A percentile compares a stretch with the other conserved stretches of the same genome.
These are phyloP conservation scores for Chimonanthus salicifolius DNA, from an alignment of 164 flowering plant genomes.

Conservation along the genomic window DNA sequence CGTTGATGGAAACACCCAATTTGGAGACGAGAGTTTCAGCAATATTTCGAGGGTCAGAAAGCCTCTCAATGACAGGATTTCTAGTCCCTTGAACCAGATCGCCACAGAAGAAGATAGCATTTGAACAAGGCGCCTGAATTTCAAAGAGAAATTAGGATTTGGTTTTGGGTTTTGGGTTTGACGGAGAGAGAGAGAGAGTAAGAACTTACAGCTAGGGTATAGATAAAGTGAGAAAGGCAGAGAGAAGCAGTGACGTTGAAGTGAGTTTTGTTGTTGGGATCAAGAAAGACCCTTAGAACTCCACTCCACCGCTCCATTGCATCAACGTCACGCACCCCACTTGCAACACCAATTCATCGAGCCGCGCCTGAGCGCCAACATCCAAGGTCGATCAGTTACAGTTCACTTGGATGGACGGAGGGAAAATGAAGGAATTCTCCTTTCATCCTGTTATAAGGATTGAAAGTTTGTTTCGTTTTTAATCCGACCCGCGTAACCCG, in stretches of 20 bases:
- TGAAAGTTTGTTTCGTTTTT: too few relatives aligned
- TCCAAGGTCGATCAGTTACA: too few relatives aligned
- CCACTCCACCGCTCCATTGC: conserved; percentile 23
- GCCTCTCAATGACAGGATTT: conserved; percentile 66
- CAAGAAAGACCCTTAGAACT: conserved; percentile 49
- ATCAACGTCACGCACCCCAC: too few relatives aligned
- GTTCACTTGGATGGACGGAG: too few relatives aligned
- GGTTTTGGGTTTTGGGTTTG: background rate
- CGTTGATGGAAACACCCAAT: conserved; percentile 59
- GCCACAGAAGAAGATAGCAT: conserved; percentile 80
- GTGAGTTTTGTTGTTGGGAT: conserved; percentile 16
- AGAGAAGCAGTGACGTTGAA: conserved; percentile 68
- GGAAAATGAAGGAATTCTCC: too few relatives aligned
- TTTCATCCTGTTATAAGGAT: too few relatives aligned
- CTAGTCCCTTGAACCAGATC: conserved; percentile 73
- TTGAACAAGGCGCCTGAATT: conserved; percentile 62
- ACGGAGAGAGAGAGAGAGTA: background rate
- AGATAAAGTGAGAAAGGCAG: conserved; percentile 44
- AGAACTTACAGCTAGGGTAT: conserved; percentile 44
- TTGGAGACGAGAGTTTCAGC: conserved; percentile 72
- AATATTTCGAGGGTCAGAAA: conserved; percentile 47
- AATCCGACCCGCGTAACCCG: too few relatives aligned
- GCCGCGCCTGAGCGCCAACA: too few relatives aligned
- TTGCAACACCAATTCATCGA: too few relatives aligned
- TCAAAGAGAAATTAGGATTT: background rate